Evolutionary conservation across 768 basidiomycete species (phyloP), one percentile per base, ranked within the genome.

Genomic region (Kwoniella sp.): DNA sequence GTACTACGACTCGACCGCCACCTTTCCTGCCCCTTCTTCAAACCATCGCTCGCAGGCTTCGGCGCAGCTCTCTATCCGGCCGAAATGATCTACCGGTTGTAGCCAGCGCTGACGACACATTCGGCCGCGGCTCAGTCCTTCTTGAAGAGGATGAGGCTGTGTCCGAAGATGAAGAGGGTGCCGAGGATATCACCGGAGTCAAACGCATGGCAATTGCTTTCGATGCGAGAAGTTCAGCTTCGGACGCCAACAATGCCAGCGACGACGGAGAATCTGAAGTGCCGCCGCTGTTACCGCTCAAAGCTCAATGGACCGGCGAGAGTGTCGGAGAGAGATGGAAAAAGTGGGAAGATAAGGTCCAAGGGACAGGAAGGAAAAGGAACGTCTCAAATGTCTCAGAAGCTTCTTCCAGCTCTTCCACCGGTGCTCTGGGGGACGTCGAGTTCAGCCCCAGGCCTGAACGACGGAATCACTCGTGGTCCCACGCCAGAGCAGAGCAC

Each of bases 21-120:
- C 75, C 75, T 9, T 77, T 77, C 66, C 64, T 77, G 1, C 72
- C 72, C 0, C 64, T 74, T 4, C 66, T 77, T 1, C 63, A 63
- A 24, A 64, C 72, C 22, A 68, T 77, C 50, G 71, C 72, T 24
- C 70, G 75, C 15, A 63, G 65, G 25, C 64, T 77, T 0, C 68
- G 75, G 10, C 61, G 75, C 1, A 49, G 69, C 29, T 70, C 71
- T 0, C 49, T 77, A 2, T 68, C 70, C 47, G 63, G 68, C 25
- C 61, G 70, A 40, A 50, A 59, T 50, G 49, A 65, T 12, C 60
- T 50, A 46, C 54, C 36, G 26, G 24, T 49, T 13, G 40, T 64
- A 17, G 25, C 47, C 47, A 55, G 51, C 56, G 54, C 47, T 15
- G 58, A 68, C n/a, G 63, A 54, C 36, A 50, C 60, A 1, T 57